phyloP scores from a whole-genome alignment of 1,284 basidiomycete genomes.

The Cryptococcus depauperatus region DNA sequence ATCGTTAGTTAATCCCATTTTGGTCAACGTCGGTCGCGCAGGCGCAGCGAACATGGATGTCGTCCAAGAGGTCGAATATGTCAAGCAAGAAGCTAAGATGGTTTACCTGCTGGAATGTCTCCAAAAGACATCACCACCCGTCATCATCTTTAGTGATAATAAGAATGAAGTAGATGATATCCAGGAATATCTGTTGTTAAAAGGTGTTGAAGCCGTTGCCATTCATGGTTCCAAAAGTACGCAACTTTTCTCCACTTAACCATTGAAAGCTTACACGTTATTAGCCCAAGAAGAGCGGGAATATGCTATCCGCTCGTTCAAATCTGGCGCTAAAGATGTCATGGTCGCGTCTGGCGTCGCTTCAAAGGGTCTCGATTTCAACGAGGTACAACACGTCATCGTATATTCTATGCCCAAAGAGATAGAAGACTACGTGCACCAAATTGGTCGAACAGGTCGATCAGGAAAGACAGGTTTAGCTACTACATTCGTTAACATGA shows the following conservation, averaged over 20 bases:
- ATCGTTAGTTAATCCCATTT: conserved; percentile 81
- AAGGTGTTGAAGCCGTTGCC: conserved; percentile 96
- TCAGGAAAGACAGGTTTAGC: conserved; percentile 97
- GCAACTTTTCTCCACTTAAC: conserved; percentile 22
- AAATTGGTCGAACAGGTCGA: conserved; percentile 95
- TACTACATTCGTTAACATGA: conserved; percentile 99
- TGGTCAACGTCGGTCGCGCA: conserved; percentile 96
- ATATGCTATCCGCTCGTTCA: conserved; percentile 96
- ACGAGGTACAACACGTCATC: conserved; percentile 65
- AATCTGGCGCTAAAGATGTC: conserved; percentile 91
- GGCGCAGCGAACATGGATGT: conserved; percentile 97
- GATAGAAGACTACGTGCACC: conserved; percentile 91
- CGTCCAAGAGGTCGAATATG: conserved; percentile 94
- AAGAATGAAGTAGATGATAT: conserved; percentile 99
- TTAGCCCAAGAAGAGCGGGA: conserved; percentile 95
- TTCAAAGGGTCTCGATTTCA: conserved; percentile 96
- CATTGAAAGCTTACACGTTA: conserved; percentile 4
- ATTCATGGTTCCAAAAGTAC: conserved; percentile 95
- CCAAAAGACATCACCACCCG: conserved; percentile 96
- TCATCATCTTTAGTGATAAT: conserved; percentile 97
- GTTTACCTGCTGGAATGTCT: conserved; percentile 94
- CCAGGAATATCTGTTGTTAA: conserved; percentile 91
- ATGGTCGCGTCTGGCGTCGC: conserved; percentile 99
- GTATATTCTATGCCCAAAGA: conserved; percentile 96
- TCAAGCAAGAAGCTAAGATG: conserved; percentile 99